Base-by-base conservation (phyloP, 2,329 filamentous ascomycete species). In the Colletotrichum musae region DNA sequence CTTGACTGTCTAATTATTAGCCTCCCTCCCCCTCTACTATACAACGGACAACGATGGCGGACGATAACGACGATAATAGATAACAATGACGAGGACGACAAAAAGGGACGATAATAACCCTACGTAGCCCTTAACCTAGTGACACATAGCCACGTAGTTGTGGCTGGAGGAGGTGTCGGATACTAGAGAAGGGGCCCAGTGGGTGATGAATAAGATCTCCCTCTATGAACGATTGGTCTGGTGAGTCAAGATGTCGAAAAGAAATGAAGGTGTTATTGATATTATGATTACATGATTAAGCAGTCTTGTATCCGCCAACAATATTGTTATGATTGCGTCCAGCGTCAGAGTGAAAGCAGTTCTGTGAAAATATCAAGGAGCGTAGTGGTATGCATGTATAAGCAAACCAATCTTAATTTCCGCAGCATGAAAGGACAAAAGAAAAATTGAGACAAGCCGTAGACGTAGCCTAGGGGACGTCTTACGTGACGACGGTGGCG, bases 231-330 rank as follows among this genome's bases (percentile, higher is more conserved):
- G 21, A 24, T 24, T 2, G 21, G 21, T 24, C 21, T 24, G 21
- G 21, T 24, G 21, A 24, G 21, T 24, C 21, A 24, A 24, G 21
- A 24, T 24, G 9, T 18, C 15, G 6, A 16, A 13, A 36, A 54
- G 50, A 54, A 62, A 47, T 54, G 59, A 62, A 47, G 39, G 59
- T 54, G 18, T 21, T 62, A 39, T 62, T 54, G 26, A 54, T 62
- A 62, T 62, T 54, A 62, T 47, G 39, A 62, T 62, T 62, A 62
- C 50, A 54, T 62, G 39, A 62, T 62, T 62, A 62, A 50, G 47
- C 50, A 54, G 21, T 52, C 26, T 43, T 47, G 50, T 54, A 36
- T 54, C 28, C 13, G 16, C 45, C 13, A 28, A 6, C 13, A 28
- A 6, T 18, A 15, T 16, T 18, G 21, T 16, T n/a, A 16, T 6